These are phyloP conservation scores for Pyrenochaeta sp. DNA, from an alignment of 2,329 filamentous ascomycete genomes.

Conservation along the genomic window DNA sequence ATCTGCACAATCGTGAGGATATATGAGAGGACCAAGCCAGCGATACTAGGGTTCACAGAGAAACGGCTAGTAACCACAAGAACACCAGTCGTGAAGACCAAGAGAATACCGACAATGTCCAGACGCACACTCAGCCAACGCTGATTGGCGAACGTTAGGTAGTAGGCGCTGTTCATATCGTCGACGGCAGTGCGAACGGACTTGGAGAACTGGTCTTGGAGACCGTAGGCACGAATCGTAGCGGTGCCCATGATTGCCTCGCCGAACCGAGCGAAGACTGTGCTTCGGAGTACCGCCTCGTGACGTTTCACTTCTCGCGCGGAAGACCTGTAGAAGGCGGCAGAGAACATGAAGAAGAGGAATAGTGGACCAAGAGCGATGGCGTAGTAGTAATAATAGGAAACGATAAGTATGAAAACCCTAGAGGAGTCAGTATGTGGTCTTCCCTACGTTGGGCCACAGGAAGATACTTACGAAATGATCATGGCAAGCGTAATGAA, in stretches of 20 bases:
- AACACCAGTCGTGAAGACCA: conserved; percentile 89
- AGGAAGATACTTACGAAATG: conserved; percentile 52
- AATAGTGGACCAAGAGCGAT: conserved; percentile 74
- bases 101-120: conserved; percentile 80
- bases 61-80: conserved; percentile 92
- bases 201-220: conserved; percentile 75
- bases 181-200: conserved; percentile 79
- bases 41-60: conserved; percentile 81
- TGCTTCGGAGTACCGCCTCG: conserved; percentile 85
- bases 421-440: conserved; percentile 46
- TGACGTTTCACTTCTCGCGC: conserved; percentile 94
- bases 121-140: conserved; percentile 88
- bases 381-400: conserved; percentile 91
- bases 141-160: conserved; percentile 93
- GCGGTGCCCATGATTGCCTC: conserved; percentile 86
- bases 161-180: conserved; percentile 93
- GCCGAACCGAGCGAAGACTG: conserved; percentile 88
- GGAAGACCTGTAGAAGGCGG: conserved; percentile 87
- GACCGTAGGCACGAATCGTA: conserved; percentile 87
- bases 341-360: conserved; percentile 79
- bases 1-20: conserved; percentile 93
- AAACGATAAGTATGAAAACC: conserved; percentile 89
- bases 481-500: conserved; percentile 85
- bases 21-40: conserved; percentile 88
- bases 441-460: no score